These are phyloP conservation scores for Mrakia gelida DNA, from an alignment of 768 basidiomycete species.

Conservation along the genomic window DNA sequence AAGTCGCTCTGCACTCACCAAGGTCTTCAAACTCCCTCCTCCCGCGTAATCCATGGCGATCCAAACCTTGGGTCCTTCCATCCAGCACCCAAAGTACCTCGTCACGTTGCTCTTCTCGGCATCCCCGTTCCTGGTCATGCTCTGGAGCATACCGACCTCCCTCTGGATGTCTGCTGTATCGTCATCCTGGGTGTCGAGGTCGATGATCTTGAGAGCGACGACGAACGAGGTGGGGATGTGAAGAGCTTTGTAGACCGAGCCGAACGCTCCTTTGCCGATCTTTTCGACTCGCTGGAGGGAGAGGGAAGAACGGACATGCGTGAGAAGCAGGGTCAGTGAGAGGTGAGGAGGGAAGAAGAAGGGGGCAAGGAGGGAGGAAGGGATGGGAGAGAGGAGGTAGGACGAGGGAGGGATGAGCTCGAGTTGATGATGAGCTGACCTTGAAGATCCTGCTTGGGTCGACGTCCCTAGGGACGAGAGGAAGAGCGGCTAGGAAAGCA, in stretches of 20 bases:
- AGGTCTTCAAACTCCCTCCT: slow-evolving; percentile 85
- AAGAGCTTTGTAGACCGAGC: slow-evolving; percentile 79
- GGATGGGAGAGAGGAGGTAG: neutral
- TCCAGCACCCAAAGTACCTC: slow-evolving; percentile 91
- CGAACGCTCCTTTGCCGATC: slow-evolving; percentile 93
- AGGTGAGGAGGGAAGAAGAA: neutral
- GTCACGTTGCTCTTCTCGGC: slow-evolving; percentile 68
- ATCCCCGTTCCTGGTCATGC: slow-evolving; percentile 53
- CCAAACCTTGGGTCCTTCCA: slow-evolving; percentile 95
- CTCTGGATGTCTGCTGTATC: slow-evolving; percentile 95
- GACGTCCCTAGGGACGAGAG: slow-evolving; percentile 17
- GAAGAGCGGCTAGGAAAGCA: slow-evolving; percentile 18
- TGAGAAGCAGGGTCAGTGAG: neutral
- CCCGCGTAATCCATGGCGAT: slow-evolving; percentile 98
- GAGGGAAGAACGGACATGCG: neutral
- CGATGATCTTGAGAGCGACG: slow-evolving; percentile 97
- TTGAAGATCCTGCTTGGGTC: slow-evolving; percentile 16
- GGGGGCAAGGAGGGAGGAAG: neutral
- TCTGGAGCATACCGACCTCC: slow-evolving; percentile 81
- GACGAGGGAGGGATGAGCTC: neutral
- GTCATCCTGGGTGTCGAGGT: slow-evolving; percentile 93
- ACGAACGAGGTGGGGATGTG: slow-evolving; percentile 79
- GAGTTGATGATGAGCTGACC: neutral
- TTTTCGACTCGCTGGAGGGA: slow-evolving; percentile 57
- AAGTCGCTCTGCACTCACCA: slow-evolving; percentile 47